Conservation (phyloP, 352 stramenopile species). For the Pythium aquatile region DNA sequence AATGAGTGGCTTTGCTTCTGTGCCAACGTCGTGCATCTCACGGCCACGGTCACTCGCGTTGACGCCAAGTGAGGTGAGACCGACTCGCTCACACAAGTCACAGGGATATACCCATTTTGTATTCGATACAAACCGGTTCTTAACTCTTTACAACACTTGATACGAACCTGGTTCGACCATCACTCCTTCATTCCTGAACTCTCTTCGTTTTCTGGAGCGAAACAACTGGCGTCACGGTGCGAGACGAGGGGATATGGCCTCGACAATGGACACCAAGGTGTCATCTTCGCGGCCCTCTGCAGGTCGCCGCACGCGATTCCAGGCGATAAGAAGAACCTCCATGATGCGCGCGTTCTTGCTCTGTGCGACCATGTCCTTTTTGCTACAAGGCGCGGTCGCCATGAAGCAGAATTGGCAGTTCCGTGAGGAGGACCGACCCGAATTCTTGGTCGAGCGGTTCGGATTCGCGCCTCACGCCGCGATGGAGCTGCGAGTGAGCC, state of each 20-base stretch:
- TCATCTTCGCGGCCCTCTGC: conserved; percentile 2
- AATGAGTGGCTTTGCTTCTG: conserved; percentile 65
- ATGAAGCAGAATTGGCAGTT: conserved; percentile 86
- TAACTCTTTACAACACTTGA: not conserved
- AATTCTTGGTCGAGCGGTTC: conserved; percentile 91
- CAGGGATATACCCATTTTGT: not conserved
- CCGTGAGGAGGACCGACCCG: conserved; percentile 53
- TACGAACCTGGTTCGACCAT: conserved; percentile 2
- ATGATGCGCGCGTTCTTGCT: conserved; percentile 16
- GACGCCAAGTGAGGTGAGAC: not conserved
- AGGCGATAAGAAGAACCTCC: not conserved
- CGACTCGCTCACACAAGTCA: not conserved
- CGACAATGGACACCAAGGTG: not conserved
- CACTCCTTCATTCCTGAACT: not conserved
- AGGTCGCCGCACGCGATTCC: not conserved
- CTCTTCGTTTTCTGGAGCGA: not conserved
- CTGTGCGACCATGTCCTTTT: conserved; percentile 4
- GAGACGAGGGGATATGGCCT: not conserved
- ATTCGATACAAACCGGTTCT: not conserved
- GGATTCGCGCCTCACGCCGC: conserved; percentile 66
- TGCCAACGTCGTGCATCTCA: conserved; percentile 61
- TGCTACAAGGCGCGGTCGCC: conserved; percentile 16
- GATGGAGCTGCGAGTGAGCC: conserved; percentile 69
- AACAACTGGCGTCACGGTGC: not conserved
- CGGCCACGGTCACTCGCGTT: conserved; percentile 24